Conservation (phyloP, 164 flowering plant species). For the Akebia trifoliata region DNA sequence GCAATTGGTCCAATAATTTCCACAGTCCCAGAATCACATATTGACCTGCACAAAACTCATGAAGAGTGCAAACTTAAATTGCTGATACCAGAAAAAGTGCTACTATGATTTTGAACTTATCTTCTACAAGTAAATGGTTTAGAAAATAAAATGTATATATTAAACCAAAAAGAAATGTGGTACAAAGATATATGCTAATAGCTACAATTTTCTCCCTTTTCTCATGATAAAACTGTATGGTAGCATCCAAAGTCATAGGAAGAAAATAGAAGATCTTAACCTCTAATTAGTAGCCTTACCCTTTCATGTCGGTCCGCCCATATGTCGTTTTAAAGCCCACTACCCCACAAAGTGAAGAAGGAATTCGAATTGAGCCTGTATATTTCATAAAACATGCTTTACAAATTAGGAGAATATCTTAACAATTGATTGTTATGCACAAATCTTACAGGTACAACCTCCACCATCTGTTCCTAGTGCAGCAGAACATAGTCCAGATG, state of each 20-base stretch:
- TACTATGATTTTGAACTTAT: neutral
- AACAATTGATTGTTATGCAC: neutral
- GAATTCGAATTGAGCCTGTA: constrained; percentile 91
- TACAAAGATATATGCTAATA: neutral
- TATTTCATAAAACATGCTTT: constrained; percentile 10
- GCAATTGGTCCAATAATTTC: constrained; percentile 87
- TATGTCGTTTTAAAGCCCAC: constrained; percentile 88
- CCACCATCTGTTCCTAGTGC: constrained; percentile 98
- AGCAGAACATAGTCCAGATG: constrained; percentile 90
- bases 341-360: constrained; percentile 94
- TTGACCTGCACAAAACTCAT: constrained; percentile 38
- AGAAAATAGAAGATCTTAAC: neutral
- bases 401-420: constrained; percentile 9
- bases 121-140: neutral
- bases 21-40: constrained; percentile 81
- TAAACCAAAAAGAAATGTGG: neutral
- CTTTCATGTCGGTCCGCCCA: constrained; percentile 54
- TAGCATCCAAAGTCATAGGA: neutral
- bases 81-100: neutral
- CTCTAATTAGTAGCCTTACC: constrained; percentile 15
- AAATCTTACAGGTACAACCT: constrained; percentile 46
- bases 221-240: neutral
- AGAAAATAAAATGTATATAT: neutral
- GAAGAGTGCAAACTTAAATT: neutral
- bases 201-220: too few species aligned